Evolutionary conservation across 1,284 basidiomycete genomes (phyloP), one percentile per base, ranked within the genome.

Genomic region (Binderoboletus segoi): DNA sequence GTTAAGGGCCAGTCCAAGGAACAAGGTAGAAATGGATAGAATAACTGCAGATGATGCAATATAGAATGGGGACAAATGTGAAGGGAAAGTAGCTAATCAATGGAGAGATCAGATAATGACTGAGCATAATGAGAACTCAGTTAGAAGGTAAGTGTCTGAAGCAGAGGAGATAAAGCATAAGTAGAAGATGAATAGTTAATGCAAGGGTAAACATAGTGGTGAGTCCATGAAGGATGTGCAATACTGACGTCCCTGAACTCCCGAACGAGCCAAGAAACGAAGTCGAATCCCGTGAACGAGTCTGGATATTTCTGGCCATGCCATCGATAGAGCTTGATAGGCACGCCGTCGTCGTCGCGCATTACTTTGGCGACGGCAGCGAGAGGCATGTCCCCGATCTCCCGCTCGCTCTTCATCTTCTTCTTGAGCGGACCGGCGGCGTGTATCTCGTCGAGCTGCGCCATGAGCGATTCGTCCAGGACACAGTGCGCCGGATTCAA

Each of bases 201-300:
- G n/a, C n/a, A n/a, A n/a, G n/a, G n/a, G n/a, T n/a, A n/a, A n/a
- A n/a, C n/a, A n/a, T n/a, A n/a, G n/a, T n/a, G n/a, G n/a, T n/a
- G n/a, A n/a, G n/a, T n/a, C n/a, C n/a, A n/a, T n/a, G n/a, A n/a
- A n/a, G n/a, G n/a, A n/a, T n/a, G n/a, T n/a, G n/a, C n/a, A n/a
- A n/a, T n/a, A n/a, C n/a, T n/a, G 3, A 96, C 83, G 67, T 96
- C 94, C 35, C 87, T 81, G 68, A 94, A 96, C 66, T 93, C 91
- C 40, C 89, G 82, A 28, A 91, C 84, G 20, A 96, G 77, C 94
- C 94, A 97, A 2, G 86, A 88, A 35, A 93, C 88, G 62, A 96
- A 86, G 50, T 94, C 91, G 57, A 85, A 86, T 1, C 94, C 94
- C 13, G 86, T 92, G 69, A 97, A 96, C 4, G 89, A 88, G 62